Evolutionary conservation across 164 flowering plant species (phyloP).

Genomic region (Tinospora cordifolia): DNA sequence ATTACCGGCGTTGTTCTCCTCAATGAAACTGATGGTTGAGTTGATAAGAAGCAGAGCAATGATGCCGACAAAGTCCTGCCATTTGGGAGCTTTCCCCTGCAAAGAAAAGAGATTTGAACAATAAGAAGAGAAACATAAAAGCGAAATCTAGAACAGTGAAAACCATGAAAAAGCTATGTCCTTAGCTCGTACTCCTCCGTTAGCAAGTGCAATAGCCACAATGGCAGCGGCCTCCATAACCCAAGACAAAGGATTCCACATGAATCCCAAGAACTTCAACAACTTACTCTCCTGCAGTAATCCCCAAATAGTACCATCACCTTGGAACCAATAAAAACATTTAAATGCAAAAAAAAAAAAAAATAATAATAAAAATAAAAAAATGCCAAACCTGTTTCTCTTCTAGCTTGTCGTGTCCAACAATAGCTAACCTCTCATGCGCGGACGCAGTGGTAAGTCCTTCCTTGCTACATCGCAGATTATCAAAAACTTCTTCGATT

Average conservation of each 20-base stretch:
- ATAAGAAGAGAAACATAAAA: not conserved
- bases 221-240: constrained; percentile 93
- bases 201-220: constrained; percentile 85
- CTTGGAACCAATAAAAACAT: not conserved
- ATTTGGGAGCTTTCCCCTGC: constrained; percentile 82
- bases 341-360: not conserved
- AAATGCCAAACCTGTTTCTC: constrained; percentile 46
- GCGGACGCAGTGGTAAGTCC: constrained; percentile 56
- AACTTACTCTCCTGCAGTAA: constrained; percentile 67
- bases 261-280: constrained; percentile 76
- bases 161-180: not conserved
- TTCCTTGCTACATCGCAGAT: constrained; percentile 56
- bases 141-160: not conserved
- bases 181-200: constrained; percentile 69
- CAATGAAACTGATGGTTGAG: constrained; percentile 83
- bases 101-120: constrained; percentile 3
- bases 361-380: not conserved
- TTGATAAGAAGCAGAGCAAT: constrained; percentile 62
- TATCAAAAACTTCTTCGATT: constrained; percentile 74
- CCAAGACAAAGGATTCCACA: constrained; percentile 96
- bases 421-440: constrained; percentile 49
- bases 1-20: constrained; percentile 91
- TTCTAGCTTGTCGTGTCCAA: constrained; percentile 81
- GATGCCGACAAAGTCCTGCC: constrained; percentile 88
- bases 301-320: constrained; percentile 6